Conservation (phyloP, 257 asterid species). For the Mentha longifolia region DNA sequence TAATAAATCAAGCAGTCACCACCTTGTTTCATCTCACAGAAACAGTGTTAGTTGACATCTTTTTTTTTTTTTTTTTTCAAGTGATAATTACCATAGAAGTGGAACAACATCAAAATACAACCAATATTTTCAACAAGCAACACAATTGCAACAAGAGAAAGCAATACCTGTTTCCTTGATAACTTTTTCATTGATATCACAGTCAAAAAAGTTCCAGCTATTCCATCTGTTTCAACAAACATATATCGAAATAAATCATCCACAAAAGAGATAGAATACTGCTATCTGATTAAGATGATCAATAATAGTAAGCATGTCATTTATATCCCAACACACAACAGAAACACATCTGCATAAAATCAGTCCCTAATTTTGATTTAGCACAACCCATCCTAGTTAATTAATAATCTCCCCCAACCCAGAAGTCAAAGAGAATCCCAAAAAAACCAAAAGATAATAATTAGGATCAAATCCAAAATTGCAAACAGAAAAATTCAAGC, state of each 20-base stretch:
- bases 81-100: constrained; percentile 6
- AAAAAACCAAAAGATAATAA: not conserved
- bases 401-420: constrained; percentile 15
- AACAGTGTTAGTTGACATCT: not conserved
- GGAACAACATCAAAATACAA: constrained; percentile 3
- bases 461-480: not conserved
- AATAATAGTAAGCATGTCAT: constrained; percentile 10
- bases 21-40: constrained; percentile 22
- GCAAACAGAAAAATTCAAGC: not conserved
- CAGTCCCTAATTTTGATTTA: not conserved
- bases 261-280: not conserved
- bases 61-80: not conserved
- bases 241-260: constrained; percentile 19
- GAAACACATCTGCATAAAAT: not conserved
- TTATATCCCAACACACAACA: not conserved
- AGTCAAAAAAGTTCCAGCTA: constrained; percentile 94
- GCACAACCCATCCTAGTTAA: not conserved
- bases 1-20: constrained; percentile 1
- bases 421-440: constrained; percentile 8
- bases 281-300: not conserved
- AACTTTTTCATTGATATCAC: constrained; percentile 80
- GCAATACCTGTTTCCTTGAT: constrained; percentile 88
- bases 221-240: constrained; percentile 69
- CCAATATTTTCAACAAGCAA: constrained; percentile 12
- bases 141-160: constrained; percentile 20